Evolutionary conservation across 2,329 filamentous ascomycete genomes (phyloP), one percentile per base, ranked within the genome.

Genomic region (Ophiostoma ulmi): DNA sequence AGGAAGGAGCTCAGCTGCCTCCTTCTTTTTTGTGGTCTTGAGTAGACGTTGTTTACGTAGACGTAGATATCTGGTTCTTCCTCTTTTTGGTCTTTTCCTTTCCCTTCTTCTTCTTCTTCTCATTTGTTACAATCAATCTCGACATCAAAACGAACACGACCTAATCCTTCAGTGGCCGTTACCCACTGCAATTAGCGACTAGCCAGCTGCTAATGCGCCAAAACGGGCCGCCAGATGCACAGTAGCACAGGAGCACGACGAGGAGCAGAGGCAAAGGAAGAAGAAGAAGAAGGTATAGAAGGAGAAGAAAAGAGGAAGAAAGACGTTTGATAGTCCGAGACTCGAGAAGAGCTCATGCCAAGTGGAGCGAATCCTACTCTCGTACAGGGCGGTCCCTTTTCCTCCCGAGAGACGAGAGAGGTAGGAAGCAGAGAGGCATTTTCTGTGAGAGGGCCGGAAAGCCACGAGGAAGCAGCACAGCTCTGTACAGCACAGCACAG

Each of bases 311-410:
- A 31, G n/a, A 55, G 13, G 8, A n/a, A 58, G 38, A 36, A 52
- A 70, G 36, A 58, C 11, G 8, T 20, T 7, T 20, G 44, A 20
- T 14, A 14, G 14, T 20, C 41, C 41, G 44, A 48, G 44, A 20
- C 44, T 8, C 17, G 67, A 31, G 5, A 1, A 67, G 52, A 68
- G 5, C 58, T 68, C 14, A 44, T n/a, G 44, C 52, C 55, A 64
- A 68, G 69, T 70, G 69, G 69, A 70, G 38, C 65, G 69, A 36
- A 70, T 39, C 65, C 52, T 58, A 58, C 52, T 41, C 52, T 61
- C 35, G n/a, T 22, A 10, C 10, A 48, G 22, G 8, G 14, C 11
- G 13, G 44, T 63, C 35, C 36, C 65, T 44, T 52, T 61, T 67
- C 48, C 31, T 70, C 22, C 52, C 63, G 52, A 36, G 65, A 41